phyloP scores from a whole-genome alignment of 768 basidiomycete genomes.

The Phlegmacium glaucopus region DNA sequence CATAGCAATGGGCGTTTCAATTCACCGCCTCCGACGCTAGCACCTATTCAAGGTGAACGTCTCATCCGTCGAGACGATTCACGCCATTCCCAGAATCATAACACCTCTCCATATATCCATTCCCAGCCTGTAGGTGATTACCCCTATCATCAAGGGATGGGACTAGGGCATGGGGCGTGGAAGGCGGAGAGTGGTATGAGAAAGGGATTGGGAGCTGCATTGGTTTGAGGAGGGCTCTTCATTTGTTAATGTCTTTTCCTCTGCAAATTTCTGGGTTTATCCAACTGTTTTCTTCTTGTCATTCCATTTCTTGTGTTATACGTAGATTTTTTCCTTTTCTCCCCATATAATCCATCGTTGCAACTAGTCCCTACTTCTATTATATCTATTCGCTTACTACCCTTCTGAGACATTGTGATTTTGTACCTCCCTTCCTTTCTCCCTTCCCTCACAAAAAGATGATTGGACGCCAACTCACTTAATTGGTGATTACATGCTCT shows the following conservation, averaged over 20 bases:
- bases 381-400: too few species aligned
- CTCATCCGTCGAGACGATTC: slow-evolving; percentile 29
- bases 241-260: slow-evolving; percentile 4
- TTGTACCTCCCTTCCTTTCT: too few species aligned
- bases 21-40: slow-evolving; percentile 53
- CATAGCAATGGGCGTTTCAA: slow-evolving; percentile 29
- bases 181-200: slow-evolving; percentile 43
- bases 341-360: too few species aligned
- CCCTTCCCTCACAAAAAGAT: too few species aligned
- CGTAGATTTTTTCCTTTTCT: too few species aligned
- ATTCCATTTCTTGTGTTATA: too few species aligned
- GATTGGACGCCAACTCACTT: too few species aligned
- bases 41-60: slow-evolving; percentile 49
- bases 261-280: too few species aligned
- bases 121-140: slow-evolving; percentile 39
- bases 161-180: slow-evolving; percentile 41
- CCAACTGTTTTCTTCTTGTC: too few species aligned
- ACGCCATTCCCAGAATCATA: slow-evolving; percentile 24
- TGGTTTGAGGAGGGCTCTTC: slow-evolving; percentile 24
- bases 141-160: slow-evolving; percentile 36
- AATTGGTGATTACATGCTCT: too few species aligned
- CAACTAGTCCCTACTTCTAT: too few species aligned
- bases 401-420: too few species aligned
- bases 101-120: slow-evolving; percentile 35
- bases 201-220: slow-evolving; percentile 37